Evolutionary conservation across 2,329 filamentous ascomycete species (phyloP).

Genomic region (Metarhizium robertsii): DNA sequence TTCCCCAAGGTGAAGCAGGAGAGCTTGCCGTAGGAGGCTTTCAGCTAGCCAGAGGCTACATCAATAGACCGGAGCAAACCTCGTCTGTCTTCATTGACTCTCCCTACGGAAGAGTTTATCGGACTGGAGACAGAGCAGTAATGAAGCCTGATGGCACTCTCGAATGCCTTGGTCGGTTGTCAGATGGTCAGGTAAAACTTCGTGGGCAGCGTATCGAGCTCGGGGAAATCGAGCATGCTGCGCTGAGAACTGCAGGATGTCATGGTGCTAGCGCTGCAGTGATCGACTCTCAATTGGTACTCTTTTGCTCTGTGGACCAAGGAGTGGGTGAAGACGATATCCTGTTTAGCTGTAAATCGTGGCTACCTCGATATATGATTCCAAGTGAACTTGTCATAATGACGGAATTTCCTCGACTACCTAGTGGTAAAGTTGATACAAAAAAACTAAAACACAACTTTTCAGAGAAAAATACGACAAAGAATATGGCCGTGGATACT

Average conservation of each 20-base stretch:
- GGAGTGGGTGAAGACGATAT: constrained; percentile 31
- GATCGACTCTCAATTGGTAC: constrained; percentile 58
- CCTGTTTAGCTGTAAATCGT: constrained; percentile 52
- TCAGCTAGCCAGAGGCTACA: constrained; percentile 72
- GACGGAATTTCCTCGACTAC: constrained; percentile 58
- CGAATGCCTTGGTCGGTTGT: constrained; percentile 76
- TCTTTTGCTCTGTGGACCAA: constrained; percentile 56
- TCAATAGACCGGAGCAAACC: constrained; percentile 74
- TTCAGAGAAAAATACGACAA: constrained; percentile 9
- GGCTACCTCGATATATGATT: constrained; percentile 79
- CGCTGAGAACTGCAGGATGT: constrained; percentile 51
- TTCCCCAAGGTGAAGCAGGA: constrained; percentile 59
- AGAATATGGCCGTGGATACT: neutral
- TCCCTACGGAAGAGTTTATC: constrained; percentile 62
- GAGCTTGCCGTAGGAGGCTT: constrained; percentile 75
- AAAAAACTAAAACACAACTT: constrained; percentile 50
- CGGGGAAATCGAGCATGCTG: constrained; percentile 66
- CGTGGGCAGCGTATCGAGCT: constrained; percentile 76
- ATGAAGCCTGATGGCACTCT: constrained; percentile 58
- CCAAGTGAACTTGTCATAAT: constrained; percentile 63
- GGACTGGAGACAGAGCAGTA: constrained; percentile 75
- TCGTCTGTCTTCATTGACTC: constrained; percentile 59
- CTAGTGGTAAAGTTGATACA: constrained; percentile 78
- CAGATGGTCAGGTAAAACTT: constrained; percentile 75
- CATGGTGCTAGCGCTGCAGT: constrained; percentile 60